Base-by-base conservation (phyloP, 306 rosid species). In the Acacia crassicarpa region DNA sequence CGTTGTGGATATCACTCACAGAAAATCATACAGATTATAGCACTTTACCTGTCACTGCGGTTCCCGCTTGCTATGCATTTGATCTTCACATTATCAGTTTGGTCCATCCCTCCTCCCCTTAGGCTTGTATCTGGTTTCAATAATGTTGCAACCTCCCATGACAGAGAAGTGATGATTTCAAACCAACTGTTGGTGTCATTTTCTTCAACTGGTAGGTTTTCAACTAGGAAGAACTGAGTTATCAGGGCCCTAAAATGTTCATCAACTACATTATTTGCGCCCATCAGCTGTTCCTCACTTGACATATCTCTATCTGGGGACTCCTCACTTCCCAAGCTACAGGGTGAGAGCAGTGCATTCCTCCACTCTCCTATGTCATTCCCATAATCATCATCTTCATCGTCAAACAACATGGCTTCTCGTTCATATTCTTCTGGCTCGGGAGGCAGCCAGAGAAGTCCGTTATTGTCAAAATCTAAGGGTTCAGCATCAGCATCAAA, bases 371-470 rank as follows among this genome's bases (percentile, higher is more conserved):
- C 96, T 17, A 75, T 73, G 66, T 76, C 86, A 81, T 88, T 86
- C 67, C 86, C 87, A 35, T 91, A 94, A 14, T 91, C 94, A 45
- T 93, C 97, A 11, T 91, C 96, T 9, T 93, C 98, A 46, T 92
- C 97, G 78, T 90, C 97, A 76, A 87, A 86, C 41, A 90, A 74
- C 74, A 66, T 67, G n/a, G 86, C 77, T 85, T 96, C 99, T 72
- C 80, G 86, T 41, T 93, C 99, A 22, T 58, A 58, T 84, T 96
- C 98, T 88, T 96, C 98, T 19, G 99, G 99, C 75, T 92, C 98
- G 67, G 99, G 97, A 59, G 99, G 99, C 68, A 93, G 92, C 99
- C 99, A 96, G 72, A 96, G 92, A 88, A 93, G 92, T 72, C 94
- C 98, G 77, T 92, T 92, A 84, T 90, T 96, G 85, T 93, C 97